Conservation (phyloP, 2,329 filamentous ascomycete genomes). For the Fusarium verrucosum region DNA sequence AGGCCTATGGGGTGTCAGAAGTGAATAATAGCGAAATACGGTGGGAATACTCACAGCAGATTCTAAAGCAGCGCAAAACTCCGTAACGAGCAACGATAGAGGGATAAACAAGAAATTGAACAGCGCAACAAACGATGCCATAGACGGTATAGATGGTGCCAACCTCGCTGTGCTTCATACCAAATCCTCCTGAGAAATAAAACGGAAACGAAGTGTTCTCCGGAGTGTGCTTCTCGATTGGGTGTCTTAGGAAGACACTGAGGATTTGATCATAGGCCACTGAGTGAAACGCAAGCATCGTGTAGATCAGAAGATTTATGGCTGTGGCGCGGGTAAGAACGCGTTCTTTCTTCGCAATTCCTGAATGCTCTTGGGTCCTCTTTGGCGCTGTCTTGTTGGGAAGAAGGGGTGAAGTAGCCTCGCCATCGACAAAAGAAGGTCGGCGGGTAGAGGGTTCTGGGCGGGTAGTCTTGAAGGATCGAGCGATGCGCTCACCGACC, state of each 20-base stretch:
- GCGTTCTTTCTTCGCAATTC: slow-evolving; percentile 60
- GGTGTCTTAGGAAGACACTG: slow-evolving; percentile 87
- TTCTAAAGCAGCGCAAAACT: slow-evolving; percentile 75
- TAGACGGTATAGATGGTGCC: slow-evolving; percentile 87
- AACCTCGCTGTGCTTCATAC: slow-evolving; percentile 75
- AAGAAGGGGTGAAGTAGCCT: slow-evolving; percentile 65
- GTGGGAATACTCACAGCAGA: slow-evolving; percentile 57
- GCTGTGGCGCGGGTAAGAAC: slow-evolving; percentile 79
- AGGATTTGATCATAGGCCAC: slow-evolving; percentile 89
- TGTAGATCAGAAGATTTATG: slow-evolving; percentile 80
- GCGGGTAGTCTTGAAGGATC: slow-evolving; percentile 47
- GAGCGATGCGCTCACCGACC: slow-evolving; percentile 73
- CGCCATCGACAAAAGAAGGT: slow-evolving; percentile 63
- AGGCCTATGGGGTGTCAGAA: slow-evolving; percentile 55
- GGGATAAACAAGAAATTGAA: slow-evolving; percentile 90
- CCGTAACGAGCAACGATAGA: slow-evolving; percentile 76
- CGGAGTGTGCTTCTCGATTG: slow-evolving; percentile 64
- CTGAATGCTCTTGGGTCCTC: slow-evolving; percentile 15
- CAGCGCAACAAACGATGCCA: slow-evolving; percentile 78
- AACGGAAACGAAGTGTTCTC: slow-evolving; percentile 74
- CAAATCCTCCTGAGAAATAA: slow-evolving; percentile 85
- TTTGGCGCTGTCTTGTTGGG: slow-evolving; percentile 48
- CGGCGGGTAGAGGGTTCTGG: slow-evolving; percentile 49
- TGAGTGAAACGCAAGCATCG: slow-evolving; percentile 81
- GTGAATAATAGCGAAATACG: fast-evolving